Evolutionary conservation across 345 rosid genomes (phyloP).

Genomic region (Pistacia integerrima): DNA sequence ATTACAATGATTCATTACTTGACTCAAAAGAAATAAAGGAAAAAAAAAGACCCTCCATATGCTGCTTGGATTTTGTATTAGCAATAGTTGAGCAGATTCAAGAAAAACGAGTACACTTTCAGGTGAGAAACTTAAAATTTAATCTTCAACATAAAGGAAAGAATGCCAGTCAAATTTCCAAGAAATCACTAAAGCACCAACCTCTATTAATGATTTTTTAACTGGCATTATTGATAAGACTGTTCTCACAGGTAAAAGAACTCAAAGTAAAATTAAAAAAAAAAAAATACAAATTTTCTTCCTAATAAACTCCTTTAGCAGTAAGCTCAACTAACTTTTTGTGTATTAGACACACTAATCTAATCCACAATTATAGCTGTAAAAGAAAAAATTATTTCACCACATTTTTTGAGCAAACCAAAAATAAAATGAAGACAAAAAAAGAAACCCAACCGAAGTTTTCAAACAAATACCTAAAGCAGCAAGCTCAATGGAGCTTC

Average conservation of each 20-base stretch:
- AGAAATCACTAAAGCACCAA: not conserved
- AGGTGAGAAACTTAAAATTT: not conserved
- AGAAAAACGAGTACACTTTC: not conserved
- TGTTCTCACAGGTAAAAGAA: not conserved
- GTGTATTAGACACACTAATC: not conserved
- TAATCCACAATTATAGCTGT: not conserved
- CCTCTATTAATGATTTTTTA: not conserved
- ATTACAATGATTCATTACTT: conserved; percentile 2
- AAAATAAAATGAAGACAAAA: not conserved
- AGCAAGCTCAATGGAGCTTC: conserved; percentile 88
- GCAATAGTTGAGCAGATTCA: not conserved
- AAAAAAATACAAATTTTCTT: not conserved
- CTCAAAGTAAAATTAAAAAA: not conserved
- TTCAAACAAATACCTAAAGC: conserved; percentile 62
- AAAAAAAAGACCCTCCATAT: not conserved
- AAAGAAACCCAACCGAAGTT: not conserved
- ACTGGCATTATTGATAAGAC: not conserved
- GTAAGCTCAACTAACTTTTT: not conserved
- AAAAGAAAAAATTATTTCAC: not conserved
- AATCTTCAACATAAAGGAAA: not conserved
- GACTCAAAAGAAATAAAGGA: not conserved
- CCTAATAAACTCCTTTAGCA: not conserved
- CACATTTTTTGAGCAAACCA: not conserved
- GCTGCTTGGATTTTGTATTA: not conserved
- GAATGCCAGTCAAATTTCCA: not conserved